A percentile compares a stretch with the other conserved stretches of the same genome.
Evolutionary conservation across 169 alveolate species (phyloP).

Genomic region (Plasmodium billcollinsi): DNA sequence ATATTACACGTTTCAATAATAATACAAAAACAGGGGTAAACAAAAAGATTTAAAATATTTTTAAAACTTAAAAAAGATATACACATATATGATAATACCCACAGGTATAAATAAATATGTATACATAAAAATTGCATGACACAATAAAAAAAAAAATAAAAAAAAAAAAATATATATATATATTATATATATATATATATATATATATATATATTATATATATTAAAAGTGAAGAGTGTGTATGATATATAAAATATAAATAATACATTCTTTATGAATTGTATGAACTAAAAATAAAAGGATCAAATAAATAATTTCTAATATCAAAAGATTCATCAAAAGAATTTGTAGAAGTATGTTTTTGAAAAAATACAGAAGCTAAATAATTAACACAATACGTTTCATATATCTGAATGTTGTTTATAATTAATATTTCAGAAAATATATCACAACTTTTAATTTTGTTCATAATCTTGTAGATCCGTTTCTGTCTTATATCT

Average conservation of each 20-base stretch:
- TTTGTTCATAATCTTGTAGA: conserved; percentile 67
- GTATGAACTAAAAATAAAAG: conserved; percentile 66
- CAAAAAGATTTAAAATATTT: conserved; percentile 1
- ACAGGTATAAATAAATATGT: not conserved
- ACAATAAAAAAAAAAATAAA: not conserved
- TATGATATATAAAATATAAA: too few relatives aligned
- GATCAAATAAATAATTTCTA: conserved; percentile 63
- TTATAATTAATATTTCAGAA: conserved; percentile 54
- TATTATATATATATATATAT: not conserved
- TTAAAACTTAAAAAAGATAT: conserved; percentile 1
- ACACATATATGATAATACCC: not conserved
- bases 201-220: not conserved
- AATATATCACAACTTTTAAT: conserved; percentile 46
- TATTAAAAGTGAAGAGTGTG: too few relatives aligned
- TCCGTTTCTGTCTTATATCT: conserved; percentile 70
- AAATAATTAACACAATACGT: conserved; percentile 72
- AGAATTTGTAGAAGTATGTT: conserved; percentile 6
- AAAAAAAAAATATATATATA: not conserved
- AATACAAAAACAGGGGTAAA: conserved; percentile 2
- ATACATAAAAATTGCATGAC: not conserved
- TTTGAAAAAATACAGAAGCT: conserved; percentile 76
- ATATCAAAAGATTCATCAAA: conserved; percentile 52
- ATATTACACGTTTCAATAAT: not conserved
- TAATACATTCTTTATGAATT: not conserved
- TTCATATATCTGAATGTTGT: conserved; percentile 73